Percentiles rank a stretch among this genome's conserved stretches.
Conservation (phyloP, 805 yeast genomes). For the Saccharomycopsis malanga region DNA sequence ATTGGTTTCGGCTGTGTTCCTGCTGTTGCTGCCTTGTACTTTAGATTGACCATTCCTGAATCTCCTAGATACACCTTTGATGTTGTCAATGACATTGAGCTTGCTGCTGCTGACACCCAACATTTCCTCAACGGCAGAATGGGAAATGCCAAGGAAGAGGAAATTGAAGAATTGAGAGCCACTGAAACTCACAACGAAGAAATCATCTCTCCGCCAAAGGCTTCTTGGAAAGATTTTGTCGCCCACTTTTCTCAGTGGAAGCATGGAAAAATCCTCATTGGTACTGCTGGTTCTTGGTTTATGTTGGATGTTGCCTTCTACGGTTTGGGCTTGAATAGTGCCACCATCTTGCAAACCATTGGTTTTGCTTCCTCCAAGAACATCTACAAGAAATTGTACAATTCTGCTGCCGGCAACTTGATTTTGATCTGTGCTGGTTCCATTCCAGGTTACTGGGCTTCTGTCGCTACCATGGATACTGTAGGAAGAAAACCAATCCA, state of each 20-base stretch:
- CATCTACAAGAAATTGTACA: conserved; percentile 63
- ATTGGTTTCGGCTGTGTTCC: conserved; percentile 90
- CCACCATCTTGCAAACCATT: conserved; percentile 71
- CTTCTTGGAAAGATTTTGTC: conserved; percentile 67
- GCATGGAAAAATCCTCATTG: conserved; percentile 73
- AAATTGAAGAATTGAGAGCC: conserved; percentile 38
- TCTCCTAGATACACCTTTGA: conserved; percentile 89
- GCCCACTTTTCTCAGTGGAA: conserved; percentile 79
- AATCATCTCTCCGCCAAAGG: conserved; percentile 46
- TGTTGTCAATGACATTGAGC: conserved; percentile 51
- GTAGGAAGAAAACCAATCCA: conserved; percentile 85
- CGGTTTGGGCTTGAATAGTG: conserved; percentile 80
- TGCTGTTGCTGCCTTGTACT: conserved; percentile 76
- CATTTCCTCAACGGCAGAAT: conserved; percentile 43
- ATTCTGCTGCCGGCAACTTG: conserved; percentile 86
- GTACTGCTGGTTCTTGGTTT: conserved; percentile 92
- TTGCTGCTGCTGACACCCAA: conserved; percentile 50
- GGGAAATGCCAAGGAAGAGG: conserved; percentile 43
- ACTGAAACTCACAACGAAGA: conserved; percentile 36
- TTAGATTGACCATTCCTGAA: conserved; percentile 90
- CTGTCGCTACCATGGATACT: conserved; percentile 72
- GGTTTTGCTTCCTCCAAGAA: conserved; percentile 72
- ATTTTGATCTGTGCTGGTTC: conserved; percentile 92
- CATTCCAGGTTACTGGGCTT: conserved; percentile 87
- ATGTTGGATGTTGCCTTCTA: conserved; percentile 84